Percentiles rank a stretch among this genome's conserved stretches.
phyloP scores from a whole-genome alignment of 352 stramenopile species.

The Peronospora belbahrii region DNA sequence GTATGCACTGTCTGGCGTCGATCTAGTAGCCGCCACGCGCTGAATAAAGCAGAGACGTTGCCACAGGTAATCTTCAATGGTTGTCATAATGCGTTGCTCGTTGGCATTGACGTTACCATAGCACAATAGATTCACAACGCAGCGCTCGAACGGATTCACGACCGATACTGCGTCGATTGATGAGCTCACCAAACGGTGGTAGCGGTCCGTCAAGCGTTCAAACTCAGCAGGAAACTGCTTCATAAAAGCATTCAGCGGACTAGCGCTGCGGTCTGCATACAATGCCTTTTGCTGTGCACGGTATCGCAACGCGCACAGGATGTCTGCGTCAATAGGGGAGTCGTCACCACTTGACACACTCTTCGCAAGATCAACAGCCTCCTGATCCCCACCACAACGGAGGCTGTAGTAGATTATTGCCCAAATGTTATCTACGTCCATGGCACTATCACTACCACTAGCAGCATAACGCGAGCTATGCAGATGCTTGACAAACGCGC shows the following conservation, averaged over 20 bases:
- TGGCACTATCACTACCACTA: conserved; percentile 25
- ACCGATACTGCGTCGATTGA: conserved; percentile 67
- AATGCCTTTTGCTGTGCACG: conserved; percentile 51
- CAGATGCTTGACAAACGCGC: conserved; percentile 70
- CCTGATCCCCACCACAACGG: conserved; percentile 60
- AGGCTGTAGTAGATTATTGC: conserved; percentile 75
- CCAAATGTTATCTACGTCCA: conserved; percentile 57
- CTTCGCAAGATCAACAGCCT: conserved; percentile 50
- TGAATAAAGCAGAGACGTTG: conserved; percentile 79
- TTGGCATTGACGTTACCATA: conserved; percentile 73
- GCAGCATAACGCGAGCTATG: conserved; percentile 59
- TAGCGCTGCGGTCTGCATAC: conserved; percentile 28
- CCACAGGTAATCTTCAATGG: conserved; percentile 83
- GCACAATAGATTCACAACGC: conserved; percentile 74
- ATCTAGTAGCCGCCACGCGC: conserved; percentile 27
- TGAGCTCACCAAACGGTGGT: conserved; percentile 58
- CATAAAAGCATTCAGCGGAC: conserved; percentile 43
- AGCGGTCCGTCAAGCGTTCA: conserved; percentile 50
- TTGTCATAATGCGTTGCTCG: conserved; percentile 65
- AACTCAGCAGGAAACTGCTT: conserved; percentile 67
- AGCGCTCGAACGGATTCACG: conserved; percentile 70
- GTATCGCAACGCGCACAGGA: conserved; percentile 54
- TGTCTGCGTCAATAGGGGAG: conserved; percentile 42
- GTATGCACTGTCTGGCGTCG: conserved; percentile 48
- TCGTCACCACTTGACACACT: conserved; percentile 36